phyloP scores from a whole-genome alignment of 2,329 filamentous ascomycete species.

The Colletotrichum siamense region DNA sequence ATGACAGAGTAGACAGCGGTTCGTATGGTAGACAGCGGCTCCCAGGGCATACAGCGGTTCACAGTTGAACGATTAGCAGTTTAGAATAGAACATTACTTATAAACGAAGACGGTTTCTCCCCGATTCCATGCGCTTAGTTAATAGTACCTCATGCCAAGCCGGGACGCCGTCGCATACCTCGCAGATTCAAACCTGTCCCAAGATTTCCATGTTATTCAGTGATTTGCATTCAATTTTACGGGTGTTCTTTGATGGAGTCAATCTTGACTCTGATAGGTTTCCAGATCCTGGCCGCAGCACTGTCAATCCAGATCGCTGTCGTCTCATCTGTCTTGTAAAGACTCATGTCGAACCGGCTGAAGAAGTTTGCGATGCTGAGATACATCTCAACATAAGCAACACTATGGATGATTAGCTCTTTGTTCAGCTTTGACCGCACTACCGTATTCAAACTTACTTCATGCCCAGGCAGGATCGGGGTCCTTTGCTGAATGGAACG shows the following conservation, averaged over 20 bases:
- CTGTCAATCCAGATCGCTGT: neutral
- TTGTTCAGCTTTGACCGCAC: too few species aligned
- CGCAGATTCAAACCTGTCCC: neutral
- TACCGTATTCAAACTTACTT: neutral
- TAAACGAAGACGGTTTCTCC: neutral
- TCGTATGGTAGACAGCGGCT: neutral
- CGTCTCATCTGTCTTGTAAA: neutral
- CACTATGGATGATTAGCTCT: neutral
- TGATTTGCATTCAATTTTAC: neutral
- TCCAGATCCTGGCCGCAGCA: neutral
- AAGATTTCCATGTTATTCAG: neutral
- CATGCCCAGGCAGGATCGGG: neutral
- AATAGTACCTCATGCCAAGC: neutral
- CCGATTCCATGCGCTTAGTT: neutral
- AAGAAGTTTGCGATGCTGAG: neutral
- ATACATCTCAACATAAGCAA: neutral
- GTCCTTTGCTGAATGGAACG: neutral
- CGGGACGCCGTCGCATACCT: neutral
- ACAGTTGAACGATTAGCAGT: rapidly evolving
- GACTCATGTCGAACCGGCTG: neutral
- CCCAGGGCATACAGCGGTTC: neutral
- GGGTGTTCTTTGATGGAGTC: neutral
- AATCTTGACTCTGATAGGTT: neutral
- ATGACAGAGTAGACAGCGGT: neutral
- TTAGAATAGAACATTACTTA: neutral